A percentile compares a stretch with the other conserved stretches of the same genome.
These are phyloP conservation scores for Skeletonema potamos DNA, from an alignment of 108 stramenopile species.

Conservation along the genomic window DNA sequence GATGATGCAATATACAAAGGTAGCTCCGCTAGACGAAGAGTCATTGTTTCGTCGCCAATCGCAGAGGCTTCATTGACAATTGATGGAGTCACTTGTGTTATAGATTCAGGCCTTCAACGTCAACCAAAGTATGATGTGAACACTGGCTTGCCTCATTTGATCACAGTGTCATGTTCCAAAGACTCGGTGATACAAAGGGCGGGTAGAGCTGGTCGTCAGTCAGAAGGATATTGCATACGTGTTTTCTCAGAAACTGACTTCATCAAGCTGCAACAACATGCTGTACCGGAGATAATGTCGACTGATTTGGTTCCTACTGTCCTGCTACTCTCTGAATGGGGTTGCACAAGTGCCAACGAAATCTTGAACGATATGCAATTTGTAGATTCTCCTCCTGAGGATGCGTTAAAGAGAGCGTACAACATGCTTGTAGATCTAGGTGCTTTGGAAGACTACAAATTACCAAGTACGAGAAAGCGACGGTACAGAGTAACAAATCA, in stretches of 20 bases:
- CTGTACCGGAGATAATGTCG: conserved; percentile 71
- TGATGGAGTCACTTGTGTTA: conserved; percentile 74
- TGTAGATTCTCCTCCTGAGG: conserved; percentile 65
- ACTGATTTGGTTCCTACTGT: conserved; percentile 72
- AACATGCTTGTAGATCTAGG: conserved; percentile 54
- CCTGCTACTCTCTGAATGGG: conserved; percentile 78
- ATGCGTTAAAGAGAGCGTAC: conserved; percentile 55
- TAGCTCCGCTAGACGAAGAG: conserved; percentile 38
- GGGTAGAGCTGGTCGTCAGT: conserved; percentile 84
- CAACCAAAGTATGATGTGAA: conserved; percentile 71
- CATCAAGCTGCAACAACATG: conserved; percentile 30
- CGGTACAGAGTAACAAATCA: conserved; percentile 51
- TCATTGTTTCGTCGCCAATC: conserved; percentile 80
- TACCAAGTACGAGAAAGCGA: conserved; percentile 44
- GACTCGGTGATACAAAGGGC: conserved; percentile 80
- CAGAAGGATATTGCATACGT: conserved; percentile 79
- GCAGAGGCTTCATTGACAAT: conserved; percentile 89
- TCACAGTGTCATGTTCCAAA: conserved; percentile 60
- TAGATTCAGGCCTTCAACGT: conserved; percentile 77
- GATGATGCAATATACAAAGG: conserved; percentile 56
- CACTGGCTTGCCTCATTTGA: conserved; percentile 70
- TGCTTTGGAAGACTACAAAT: conserved; percentile 50
- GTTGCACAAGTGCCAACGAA: conserved; percentile 60
- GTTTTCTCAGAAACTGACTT: conserved; percentile 69
- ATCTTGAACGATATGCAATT: conserved; percentile 75